Conservation (phyloP, 768 basidiomycete species). For the Suillus subaureus region DNA sequence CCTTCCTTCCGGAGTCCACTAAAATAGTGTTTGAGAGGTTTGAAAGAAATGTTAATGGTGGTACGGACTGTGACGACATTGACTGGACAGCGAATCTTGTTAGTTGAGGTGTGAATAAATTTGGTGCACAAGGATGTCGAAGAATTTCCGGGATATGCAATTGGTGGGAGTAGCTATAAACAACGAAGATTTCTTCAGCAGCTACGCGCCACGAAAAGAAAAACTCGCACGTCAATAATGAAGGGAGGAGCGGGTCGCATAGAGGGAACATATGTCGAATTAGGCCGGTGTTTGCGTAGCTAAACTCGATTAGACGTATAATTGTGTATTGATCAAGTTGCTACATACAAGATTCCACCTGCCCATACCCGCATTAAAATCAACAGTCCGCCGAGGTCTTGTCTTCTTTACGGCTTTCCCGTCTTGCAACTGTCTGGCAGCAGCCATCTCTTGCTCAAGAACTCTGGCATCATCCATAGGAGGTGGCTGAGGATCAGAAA, state of each 20-base stretch:
- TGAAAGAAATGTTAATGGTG: conserved; percentile 1
- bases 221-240: conserved; percentile 76
- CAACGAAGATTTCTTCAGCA: conserved; percentile 28
- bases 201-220: conserved; percentile 19
- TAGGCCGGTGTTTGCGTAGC: conserved; percentile 80
- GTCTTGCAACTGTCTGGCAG: conserved; percentile 69
- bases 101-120: conserved; percentile 97
- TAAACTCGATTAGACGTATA: conserved; percentile 29
- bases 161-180: conserved; percentile 85
- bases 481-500: conserved; percentile 73
- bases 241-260: conserved; percentile 87
- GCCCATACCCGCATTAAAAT: conserved; percentile 88
- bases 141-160: conserved; percentile 88
- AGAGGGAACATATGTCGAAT: conserved; percentile 71
- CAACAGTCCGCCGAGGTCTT: conserved; percentile 90
- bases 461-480: conserved; percentile 75
- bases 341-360: conserved; percentile 79
- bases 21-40: conserved; percentile 11
- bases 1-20: conserved; percentile 98
- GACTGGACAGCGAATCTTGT: conserved; percentile 97
- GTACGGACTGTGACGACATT: conserved; percentile 87
- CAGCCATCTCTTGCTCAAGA: conserved; percentile 79
- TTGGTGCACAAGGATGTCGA: conserved; percentile 96
- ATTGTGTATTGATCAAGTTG: background rate
- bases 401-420: conserved; percentile 89